Evolutionary conservation across 2,329 filamentous ascomycete genomes (phyloP).

Genomic region (Colletotrichum salicis): DNA sequence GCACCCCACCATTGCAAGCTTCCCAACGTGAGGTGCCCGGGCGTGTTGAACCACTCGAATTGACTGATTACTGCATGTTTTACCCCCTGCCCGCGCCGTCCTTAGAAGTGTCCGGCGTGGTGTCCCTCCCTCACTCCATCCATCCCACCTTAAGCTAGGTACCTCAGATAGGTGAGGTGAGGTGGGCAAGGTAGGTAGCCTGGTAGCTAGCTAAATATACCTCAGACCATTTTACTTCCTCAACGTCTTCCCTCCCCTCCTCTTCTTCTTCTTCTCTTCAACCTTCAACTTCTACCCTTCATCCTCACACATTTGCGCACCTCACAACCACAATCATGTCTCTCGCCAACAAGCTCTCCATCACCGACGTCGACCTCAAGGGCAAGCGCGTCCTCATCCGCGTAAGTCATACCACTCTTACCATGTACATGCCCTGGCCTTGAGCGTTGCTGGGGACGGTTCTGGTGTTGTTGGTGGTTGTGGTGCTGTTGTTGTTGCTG

Average conservation of each 20-base stretch:
- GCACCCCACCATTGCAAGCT: conserved; percentile 38
- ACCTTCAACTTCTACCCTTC: conserved; percentile 12
- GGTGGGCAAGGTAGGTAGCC: not conserved
- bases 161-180: no score
- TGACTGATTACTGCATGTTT: conserved; percentile 28
- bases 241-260: conserved; percentile 41
- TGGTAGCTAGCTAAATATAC: conserved; percentile 35
- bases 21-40: conserved; percentile 26
- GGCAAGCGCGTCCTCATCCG: conserved; percentile 98
- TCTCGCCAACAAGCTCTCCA: conserved; percentile 97
- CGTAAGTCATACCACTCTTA: conserved; percentile 65
- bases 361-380: conserved; percentile 96
- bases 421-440: not conserved
- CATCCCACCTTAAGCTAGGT: conserved; percentile 28
- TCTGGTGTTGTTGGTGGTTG: not conserved
- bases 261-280: conserved; percentile 25
- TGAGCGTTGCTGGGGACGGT: not conserved
- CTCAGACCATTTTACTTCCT: conserved; percentile 24
- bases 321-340: conserved; percentile 74
- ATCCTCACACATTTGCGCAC: conserved; percentile 27
- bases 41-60: conserved; percentile 30
- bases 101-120: not conserved
- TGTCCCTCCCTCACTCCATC: conserved; percentile 30
- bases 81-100: conserved; percentile 6
- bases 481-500: not conserved